A percentile compares a stretch with the other conserved stretches of the same genome.
Evolutionary conservation across 1,139 yeast species (phyloP).

Genomic region (Geotrichum australiense): DNA sequence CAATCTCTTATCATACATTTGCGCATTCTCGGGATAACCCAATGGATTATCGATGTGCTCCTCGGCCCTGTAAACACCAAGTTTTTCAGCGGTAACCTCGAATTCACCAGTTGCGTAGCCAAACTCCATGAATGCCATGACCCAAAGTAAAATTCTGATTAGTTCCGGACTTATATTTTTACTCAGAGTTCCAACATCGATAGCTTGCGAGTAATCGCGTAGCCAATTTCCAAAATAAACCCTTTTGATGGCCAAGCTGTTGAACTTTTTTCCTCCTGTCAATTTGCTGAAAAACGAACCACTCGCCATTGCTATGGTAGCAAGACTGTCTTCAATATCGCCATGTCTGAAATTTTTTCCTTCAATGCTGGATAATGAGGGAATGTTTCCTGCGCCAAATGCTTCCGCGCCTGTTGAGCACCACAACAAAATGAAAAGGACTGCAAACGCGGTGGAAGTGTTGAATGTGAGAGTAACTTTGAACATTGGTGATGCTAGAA

Average conservation of each 20-base stretch:
- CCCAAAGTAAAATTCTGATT: slow-evolving; percentile 22
- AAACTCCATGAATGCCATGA: slow-evolving; percentile 23
- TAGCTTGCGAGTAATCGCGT: slow-evolving; percentile 26
- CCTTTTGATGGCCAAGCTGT: slow-evolving; percentile 22
- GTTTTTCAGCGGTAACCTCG: slow-evolving; percentile 24
- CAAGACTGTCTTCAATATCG: slow-evolving; percentile 23
- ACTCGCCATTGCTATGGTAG: background rate
- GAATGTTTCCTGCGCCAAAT: slow-evolving; percentile 28
- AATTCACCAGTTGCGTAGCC: slow-evolving; percentile 27
- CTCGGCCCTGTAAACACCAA: slow-evolving; percentile 26
- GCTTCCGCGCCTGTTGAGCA: slow-evolving; percentile 16
- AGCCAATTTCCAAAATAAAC: slow-evolving; percentile 28
- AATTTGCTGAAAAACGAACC: background rate
- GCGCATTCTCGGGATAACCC: slow-evolving; percentile 22
- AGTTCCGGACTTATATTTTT: slow-evolving; percentile 22
- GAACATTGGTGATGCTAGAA: no score
- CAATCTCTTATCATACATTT: slow-evolving; percentile 19
- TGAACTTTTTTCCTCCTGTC: slow-evolving; percentile 20
- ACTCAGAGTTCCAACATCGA: slow-evolving; percentile 24
- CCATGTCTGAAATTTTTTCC: slow-evolving; percentile 27
- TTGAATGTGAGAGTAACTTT: no score
- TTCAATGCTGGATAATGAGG: slow-evolving; percentile 23
- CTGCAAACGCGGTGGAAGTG: no score
- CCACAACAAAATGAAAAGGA: no score
- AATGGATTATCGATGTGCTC: slow-evolving; percentile 27